Base-by-base conservation (phyloP, 2,329 filamentous ascomycete genomes). In the Aspergillus sp. region DNA sequence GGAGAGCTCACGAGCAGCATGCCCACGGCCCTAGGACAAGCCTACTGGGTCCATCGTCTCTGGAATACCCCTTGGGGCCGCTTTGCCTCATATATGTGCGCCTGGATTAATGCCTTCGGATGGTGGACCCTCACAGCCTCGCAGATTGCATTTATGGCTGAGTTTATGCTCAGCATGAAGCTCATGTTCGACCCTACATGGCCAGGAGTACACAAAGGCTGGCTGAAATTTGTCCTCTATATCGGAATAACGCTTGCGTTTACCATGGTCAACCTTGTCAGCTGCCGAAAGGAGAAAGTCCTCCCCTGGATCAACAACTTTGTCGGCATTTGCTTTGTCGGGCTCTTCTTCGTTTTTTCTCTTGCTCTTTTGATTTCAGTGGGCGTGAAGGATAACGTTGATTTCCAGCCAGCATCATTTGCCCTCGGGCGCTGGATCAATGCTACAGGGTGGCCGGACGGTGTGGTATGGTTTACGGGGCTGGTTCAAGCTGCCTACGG, bases 1-100 rank as follows among this genome's bases (percentile, higher is more conserved):
- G 72, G 70, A 28, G 72, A 75, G 50, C 57, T 75, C 28, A 67
- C 64, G 45, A 74, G 69, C 40, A 67, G 64, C 41, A 75, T 76
- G 72, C 74, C 74, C 4, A 76, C 72, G 0, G 72, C 73, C 0
- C 55, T 76, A 2, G 74, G 74, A 0, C 74, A 78, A 52, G 72
- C 72, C 0, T 75, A 72, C 49, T 78, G 72, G 71, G 62, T 70
- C 1, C 60, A 64, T 38, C 57, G 61, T 7, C 52, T 71, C 31
- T 53, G 63, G 60, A 30, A 52, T 36, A 45, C 46, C 10, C 51
- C 49, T 0, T 29, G 43, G 1, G 72, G 71, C 2, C 63, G 72
- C 1, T 71, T 74, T 38, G 45, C 53, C 3, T 72, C 68, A 1
- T 75, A 75, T 44, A 62, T 75, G 53, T 73, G 69, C 41, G 72